Evolutionary conservation across 257 asterid genomes (phyloP).

Genomic region (Solanum sitiens): DNA sequence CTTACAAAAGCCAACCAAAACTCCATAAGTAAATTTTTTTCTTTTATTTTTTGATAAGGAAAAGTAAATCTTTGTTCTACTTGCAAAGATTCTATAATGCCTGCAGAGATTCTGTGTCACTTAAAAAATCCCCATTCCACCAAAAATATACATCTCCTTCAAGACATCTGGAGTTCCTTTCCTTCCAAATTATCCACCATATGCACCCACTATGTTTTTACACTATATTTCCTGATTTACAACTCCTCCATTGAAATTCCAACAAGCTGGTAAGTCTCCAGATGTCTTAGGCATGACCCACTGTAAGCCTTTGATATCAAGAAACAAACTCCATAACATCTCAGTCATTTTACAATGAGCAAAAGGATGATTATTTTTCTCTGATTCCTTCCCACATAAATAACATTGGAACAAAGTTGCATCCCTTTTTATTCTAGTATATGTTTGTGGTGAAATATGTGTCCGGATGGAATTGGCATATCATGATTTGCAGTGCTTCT

Average conservation of each 20-base stretch:
- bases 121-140: background rate
- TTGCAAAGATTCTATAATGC: background rate
- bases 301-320: background rate
- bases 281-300: background rate
- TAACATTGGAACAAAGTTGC: background rate
- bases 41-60: background rate
- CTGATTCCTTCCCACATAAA: background rate
- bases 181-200: background rate
- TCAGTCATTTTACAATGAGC: background rate
- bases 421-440: background rate
- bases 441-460: background rate
- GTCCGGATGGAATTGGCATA: background rate
- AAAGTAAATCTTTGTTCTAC: background rate
- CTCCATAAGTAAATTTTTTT: background rate
- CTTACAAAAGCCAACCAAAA: background rate
- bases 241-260: background rate
- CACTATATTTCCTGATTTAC: background rate
- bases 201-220: background rate
- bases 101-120: background rate
- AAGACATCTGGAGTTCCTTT: background rate
- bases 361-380: background rate
- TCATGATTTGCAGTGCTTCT: constrained; percentile 5
- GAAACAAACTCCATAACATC: background rate
- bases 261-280: background rate
- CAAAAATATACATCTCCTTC: background rate